Evolutionary conservation across 495 filamentous ascomycete genomes (phyloP).

Genomic region (Penicillium desertorum): DNA sequence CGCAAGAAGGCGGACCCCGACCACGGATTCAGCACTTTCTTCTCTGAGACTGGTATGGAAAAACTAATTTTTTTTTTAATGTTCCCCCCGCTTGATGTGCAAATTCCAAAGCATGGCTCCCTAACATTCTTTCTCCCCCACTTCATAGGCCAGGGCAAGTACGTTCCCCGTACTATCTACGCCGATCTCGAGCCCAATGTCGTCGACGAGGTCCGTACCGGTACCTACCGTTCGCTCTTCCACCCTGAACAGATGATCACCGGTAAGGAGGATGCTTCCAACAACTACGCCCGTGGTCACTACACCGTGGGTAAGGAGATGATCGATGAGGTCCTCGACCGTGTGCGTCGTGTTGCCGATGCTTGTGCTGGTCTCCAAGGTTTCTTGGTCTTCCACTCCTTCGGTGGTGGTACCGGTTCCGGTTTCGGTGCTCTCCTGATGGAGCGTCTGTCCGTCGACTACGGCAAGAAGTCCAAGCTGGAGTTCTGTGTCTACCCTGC

Average conservation of each 20-base stretch:
- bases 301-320: conserved; percentile 99
- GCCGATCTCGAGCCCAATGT: conserved; percentile 99
- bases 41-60: conserved; percentile 92
- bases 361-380: conserved; percentile 97
- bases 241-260: conserved; percentile 99
- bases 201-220: conserved; percentile 98
- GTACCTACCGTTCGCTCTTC: conserved; percentile 92
- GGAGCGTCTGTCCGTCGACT: conserved; percentile 97
- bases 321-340: conserved; percentile 94
- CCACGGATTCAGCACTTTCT: conserved; percentile 99
- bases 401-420: conserved; percentile 97
- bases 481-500: conserved; percentile 99
- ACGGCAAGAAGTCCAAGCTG: conserved; percentile 99
- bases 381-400: conserved; percentile 99
- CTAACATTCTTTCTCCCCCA: conserved; percentile 24
- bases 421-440: conserved; percentile 97
- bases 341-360: conserved; percentile 93
- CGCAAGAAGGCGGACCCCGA: conserved; percentile 94
- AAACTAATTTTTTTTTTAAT: conserved; percentile 6
- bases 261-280: conserved; percentile 98
- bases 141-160: conserved; percentile 86
- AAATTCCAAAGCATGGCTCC: conserved; percentile 9
- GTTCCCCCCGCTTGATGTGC: conserved; percentile 11
- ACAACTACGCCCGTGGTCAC: conserved; percentile 99
- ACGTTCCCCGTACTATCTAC: conserved; percentile 98